Base-by-base conservation (phyloP, 805 yeast species). In the Jamesozyma gamospora region DNA sequence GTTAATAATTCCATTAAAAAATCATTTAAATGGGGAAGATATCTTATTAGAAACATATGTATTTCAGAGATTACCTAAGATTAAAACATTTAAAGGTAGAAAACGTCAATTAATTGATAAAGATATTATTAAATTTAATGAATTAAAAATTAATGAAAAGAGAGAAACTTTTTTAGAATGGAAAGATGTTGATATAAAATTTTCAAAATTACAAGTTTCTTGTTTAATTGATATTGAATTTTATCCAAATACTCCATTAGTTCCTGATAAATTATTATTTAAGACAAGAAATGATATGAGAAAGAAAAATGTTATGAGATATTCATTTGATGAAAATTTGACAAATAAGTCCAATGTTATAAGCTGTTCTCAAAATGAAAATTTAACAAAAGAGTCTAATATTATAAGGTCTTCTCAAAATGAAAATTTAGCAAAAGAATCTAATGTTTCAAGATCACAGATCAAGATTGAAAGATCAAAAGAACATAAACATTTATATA, bases 141-240 rank as follows among this genome's bases (percentile, higher is more conserved):
- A 41, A 18, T 16, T 16, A 3, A 28, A 34, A 21, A 39, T 34
- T 4, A 21, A 31, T 3, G 36, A 32, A 13, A 18, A 34, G 4
- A 36, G 24, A 4, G 40, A 44, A 3, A 31, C 44, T 9, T 41
- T 33, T 18, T 17, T 40, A 8, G 48, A 43, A 28, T 50, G 54
- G 54, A 38, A 38, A 11, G 33, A 37, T 10, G 17, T 44, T 14
- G 27, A 31, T 17, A n/a, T 48, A 0, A 25, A 19, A 3, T 42
- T 46, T 13, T 12, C 35, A 1, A 32, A 31, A 4, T 16, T 29
- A 12, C 21, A 21, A 13, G n/a, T 46, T 15, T 14, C 31, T 9
- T 35, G 44, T 13, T 7, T 28, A 4, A 14, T 47, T 4, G 50
- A 48, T 25, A 18, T 48, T 10, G 54, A 50, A 32, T 50, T 43